These are phyloP conservation scores for Colletotrichum cereale DNA, from an alignment of 2,329 filamentous ascomycete species.

Conservation along the genomic window DNA sequence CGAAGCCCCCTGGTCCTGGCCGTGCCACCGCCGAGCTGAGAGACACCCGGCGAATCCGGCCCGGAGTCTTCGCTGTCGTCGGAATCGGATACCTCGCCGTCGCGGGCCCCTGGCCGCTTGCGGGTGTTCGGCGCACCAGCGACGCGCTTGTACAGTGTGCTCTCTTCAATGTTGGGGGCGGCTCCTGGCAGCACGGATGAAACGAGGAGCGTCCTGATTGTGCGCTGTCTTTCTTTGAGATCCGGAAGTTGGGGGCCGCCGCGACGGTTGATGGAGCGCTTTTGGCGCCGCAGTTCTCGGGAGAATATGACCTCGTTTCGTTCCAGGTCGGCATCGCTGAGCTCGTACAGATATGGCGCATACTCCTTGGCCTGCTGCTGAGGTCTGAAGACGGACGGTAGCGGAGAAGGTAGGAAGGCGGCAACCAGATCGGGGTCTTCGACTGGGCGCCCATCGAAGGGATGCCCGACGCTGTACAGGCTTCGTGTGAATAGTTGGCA, in stretches of 20 bases:
- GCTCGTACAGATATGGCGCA: conserved; percentile 91
- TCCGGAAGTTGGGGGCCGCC: conserved; percentile 96
- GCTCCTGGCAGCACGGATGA: conserved; percentile 93
- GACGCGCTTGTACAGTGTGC: conserved; percentile 85
- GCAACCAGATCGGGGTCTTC: conserved; percentile 91
- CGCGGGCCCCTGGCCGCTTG: conserved; percentile 67
- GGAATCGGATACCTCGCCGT: conserved; percentile 86
- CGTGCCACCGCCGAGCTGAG: conserved; percentile 81
- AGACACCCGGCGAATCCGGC: conserved; percentile 85
- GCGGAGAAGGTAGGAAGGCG: conserved; percentile 86
- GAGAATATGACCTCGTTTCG: conserved; percentile 93
- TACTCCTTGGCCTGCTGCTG: conserved; percentile 95
- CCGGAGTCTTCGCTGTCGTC: conserved; percentile 92
- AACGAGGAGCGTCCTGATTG: conserved; percentile 91
- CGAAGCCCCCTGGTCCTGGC: conserved; percentile 90
- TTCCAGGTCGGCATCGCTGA: conserved; percentile 91
- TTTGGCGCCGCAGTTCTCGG: conserved; percentile 92
- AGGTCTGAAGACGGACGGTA: conserved; percentile 86
- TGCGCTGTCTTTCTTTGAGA: conserved; percentile 92
- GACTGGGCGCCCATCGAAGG: conserved; percentile 92
- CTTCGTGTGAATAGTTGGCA: conserved; percentile 94
- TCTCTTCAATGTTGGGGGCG: conserved; percentile 83
- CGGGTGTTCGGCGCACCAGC: conserved; percentile 68
- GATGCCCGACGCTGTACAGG: conserved; percentile 91
- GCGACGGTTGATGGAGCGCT: conserved; percentile 92